Evolutionary conservation across 148 eudicot species (phyloP).

Genomic region (Drosera capensis): DNA sequence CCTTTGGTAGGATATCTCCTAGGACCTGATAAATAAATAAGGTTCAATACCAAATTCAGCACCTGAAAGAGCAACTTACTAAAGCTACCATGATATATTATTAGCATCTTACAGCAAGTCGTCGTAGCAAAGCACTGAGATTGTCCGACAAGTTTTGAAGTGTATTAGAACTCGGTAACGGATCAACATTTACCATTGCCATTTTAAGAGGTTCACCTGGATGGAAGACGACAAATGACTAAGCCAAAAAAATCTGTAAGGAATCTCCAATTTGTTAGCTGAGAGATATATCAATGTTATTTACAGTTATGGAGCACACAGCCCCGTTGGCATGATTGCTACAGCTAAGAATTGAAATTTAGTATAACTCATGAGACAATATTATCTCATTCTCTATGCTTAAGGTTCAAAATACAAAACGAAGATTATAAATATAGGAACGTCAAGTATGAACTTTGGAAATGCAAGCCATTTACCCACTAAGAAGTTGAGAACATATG

Average conservation of each 20-base stretch:
- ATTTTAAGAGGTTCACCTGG: conserved; percentile 86
- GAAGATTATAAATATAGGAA: too few species aligned
- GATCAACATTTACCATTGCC: conserved; percentile 50
- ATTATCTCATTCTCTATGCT: too few species aligned
- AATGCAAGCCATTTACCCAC: conserved; percentile 42
- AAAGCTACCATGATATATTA: neutral
- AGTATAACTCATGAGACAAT: too few species aligned
- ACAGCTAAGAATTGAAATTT: too few species aligned
- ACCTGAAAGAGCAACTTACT: neutral
- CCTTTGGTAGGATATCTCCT: conserved; percentile 80
- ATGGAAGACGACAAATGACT: conserved; percentile 7
- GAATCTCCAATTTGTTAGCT: too few species aligned
- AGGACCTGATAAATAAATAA: conserved; percentile 31
- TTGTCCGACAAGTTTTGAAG: conserved; percentile 42
- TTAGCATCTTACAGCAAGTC: conserved; percentile 55
- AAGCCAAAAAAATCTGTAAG: too few species aligned
- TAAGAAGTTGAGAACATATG: conserved; percentile 71
- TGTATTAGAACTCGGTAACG: conserved; percentile 26
- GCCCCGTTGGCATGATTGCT: too few species aligned
- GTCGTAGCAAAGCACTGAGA: conserved; percentile 61
- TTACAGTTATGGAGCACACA: too few species aligned
- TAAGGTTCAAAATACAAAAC: too few species aligned
- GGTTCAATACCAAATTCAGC: neutral
- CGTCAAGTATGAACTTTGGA: neutral
- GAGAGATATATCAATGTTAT: too few species aligned